Conservation (phyloP, 1,284 basidiomycete species). For the Pseudozyma flocculosa region DNA sequence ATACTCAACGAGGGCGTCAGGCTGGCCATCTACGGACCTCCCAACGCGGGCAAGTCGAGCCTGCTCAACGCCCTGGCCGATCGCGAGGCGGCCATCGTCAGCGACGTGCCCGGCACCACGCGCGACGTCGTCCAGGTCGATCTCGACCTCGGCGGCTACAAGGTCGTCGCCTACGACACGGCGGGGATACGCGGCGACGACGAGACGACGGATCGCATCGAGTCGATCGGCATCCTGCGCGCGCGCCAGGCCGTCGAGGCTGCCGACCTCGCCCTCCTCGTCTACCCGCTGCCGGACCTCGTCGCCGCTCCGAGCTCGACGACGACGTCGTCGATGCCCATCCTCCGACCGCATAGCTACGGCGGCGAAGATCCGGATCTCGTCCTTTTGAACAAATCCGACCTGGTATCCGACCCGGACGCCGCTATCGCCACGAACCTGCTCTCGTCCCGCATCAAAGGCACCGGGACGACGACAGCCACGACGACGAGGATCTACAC, state of each 20-base stretch:
- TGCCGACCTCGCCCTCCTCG: constrained; percentile 74
- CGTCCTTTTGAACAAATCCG: constrained; percentile 74
- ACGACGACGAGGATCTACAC: too few species aligned
- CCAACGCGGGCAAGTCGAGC: constrained; percentile 85
- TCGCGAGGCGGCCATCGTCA: constrained; percentile 83
- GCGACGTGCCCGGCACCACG: constrained; percentile 80
- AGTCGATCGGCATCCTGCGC: constrained; percentile 76
- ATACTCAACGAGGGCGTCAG: constrained; percentile 77
- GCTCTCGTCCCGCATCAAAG: too few species aligned
- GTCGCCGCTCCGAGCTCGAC: too few species aligned
- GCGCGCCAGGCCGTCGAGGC: constrained; percentile 68
- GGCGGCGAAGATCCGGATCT: constrained; percentile 53
- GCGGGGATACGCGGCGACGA: constrained; percentile 69
- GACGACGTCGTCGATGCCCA: too few species aligned
- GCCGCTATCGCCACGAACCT: too few species aligned
- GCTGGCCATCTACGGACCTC: constrained; percentile 81
- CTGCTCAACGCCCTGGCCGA: constrained; percentile 78
- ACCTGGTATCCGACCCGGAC: constrained; percentile 60
- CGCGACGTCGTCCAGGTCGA: constrained; percentile 79
- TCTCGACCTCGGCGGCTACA: constrained; percentile 76
- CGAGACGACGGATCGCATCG: constrained; percentile 69
- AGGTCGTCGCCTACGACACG: constrained; percentile 77
- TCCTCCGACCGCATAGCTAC: constrained; percentile 63
- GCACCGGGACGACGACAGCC: too few species aligned
- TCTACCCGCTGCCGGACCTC: too few species aligned